Base-by-base conservation (phyloP, 2,329 filamentous ascomycete genomes). In the Calonectria pteridis region DNA sequence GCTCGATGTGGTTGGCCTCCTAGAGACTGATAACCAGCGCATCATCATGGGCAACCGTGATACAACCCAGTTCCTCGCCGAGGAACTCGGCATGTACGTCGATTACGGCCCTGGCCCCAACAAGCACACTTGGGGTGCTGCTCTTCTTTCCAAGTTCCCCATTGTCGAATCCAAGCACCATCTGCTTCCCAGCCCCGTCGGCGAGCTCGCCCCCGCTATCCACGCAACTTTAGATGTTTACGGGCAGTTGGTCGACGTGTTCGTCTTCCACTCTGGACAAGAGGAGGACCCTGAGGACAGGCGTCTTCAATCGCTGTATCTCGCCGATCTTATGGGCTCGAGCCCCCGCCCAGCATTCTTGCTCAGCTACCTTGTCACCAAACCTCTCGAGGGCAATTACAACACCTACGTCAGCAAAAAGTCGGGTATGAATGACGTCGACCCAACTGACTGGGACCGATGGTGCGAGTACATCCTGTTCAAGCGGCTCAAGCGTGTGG, bases 31-130 rank as follows among this genome's bases (percentile, higher is more conserved):
- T 83, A 90, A 95, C 43, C 97, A 99, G 86, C 94, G 96, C 78
- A 98, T 99, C 86, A 99, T 99, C 88, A 99, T 98, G 97, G 97
- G 97, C 81, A 99, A 98, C 86, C 94, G 97, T 77, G 97, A 99
- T 83, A 94, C 95, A 11, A 98, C 97, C 1, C 97, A 98, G 83
- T 97, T 95, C 85, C 90, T 99, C 11, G 96, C 97, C 26, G 96
- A 98, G 83, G 96, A 99, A 78, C 90, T 99, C 14, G 97, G 97
- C 79, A 99, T 99, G 97, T 99, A 98, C 82, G 96, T 97, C 64
- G 97, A 99, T 86, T 98, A 95, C 81, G 97, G 97, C 69, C 97
- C 97, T 35, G 97, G 97, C 2, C 97, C 97, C 9, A 98, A 99
- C 90, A 99, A 98, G 87, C 97, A 99, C 87, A 99, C 97, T 0